Evolutionary conservation across 139 green algal genomes (phyloP).

Genomic region (Raphidocelis subcapitata): DNA sequence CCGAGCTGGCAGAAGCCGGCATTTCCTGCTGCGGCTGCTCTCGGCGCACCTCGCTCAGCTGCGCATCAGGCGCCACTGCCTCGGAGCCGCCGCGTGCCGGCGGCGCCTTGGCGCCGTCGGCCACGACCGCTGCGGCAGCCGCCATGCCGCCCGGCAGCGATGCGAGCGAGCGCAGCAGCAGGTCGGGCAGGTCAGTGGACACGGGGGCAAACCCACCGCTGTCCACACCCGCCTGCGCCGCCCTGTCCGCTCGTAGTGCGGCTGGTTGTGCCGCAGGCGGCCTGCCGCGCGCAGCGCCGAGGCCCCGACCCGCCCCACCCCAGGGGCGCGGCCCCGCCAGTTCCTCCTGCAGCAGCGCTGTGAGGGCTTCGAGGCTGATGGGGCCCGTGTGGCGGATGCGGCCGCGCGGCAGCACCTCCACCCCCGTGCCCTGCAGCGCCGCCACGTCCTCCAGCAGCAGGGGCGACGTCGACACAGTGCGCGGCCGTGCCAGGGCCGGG

Average conservation of each 20-base stretch:
- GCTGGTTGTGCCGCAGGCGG: too few relatives aligned
- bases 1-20: neutral
- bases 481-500: neutral
- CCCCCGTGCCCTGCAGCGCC: neutral
- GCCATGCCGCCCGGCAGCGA: constrained; percentile 7
- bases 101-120: neutral
- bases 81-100: too few relatives aligned
- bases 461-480: neutral
- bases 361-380: neutral
- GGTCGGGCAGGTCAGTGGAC: neutral
- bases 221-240: neutral
- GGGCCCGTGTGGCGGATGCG: neutral
- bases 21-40: constrained; percentile 16
- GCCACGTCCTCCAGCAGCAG: constrained; percentile 14
- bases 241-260: neutral
- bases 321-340: neutral
- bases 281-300: neutral
- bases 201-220: constrained; percentile 10
- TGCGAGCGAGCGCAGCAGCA: neutral
- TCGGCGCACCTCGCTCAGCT: neutral
- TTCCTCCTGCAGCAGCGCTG: constrained; percentile 7
- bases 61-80: too few relatives aligned
- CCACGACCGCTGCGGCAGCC: constrained; percentile 11
- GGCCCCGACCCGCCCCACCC: too few relatives aligned
- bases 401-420: constrained; percentile 12